Evolutionary conservation across 208 protist genomes (phyloP), one percentile per base, ranked within the genome.

Genomic region (Sergeia podlipaevii): DNA sequence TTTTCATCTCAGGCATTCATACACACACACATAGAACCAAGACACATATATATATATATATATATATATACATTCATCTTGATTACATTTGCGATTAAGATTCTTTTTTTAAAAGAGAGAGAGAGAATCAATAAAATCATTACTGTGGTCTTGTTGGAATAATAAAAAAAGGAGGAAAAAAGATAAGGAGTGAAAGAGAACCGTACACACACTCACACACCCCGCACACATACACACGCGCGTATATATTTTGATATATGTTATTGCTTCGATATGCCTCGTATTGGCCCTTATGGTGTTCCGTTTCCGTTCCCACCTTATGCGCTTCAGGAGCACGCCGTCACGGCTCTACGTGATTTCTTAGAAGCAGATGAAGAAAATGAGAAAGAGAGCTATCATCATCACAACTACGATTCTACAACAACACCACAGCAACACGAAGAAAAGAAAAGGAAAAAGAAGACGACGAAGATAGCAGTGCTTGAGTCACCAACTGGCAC

Each of bases 401-500:
- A n/a, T n/a, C n/a, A n/a, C n/a, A n/a, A n/a, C n/a, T n/a, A n/a
- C n/a, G n/a, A n/a, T n/a, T n/a, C n/a, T n/a, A n/a, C n/a, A n/a
- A n/a, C n/a, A n/a, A n/a, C n/a, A n/a, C n/a, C n/a, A n/a, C n/a
- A n/a, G n/a, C n/a, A n/a, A n/a, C n/a, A n/a, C n/a, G n/a, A n/a
- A n/a, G n/a, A n/a, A n/a, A n/a, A n/a, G n/a, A n/a, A n/a, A n/a
- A n/a, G n/a, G n/a, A n/a, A n/a, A n/a, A n/a, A n/a, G n/a, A 21
- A 15, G 8, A 37, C 34, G 20, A 60, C 51, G 58, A 43, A 28
- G 50, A 58, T 98, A 6, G 93, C 89, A 11, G 91, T 98, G 21
- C 80, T 98, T 23, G 96, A 98, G 70, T 95, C 82, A 1, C 97
- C 97, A 0, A 98, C 97, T 0, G 97, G 97, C 13, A 98, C 95